Evolutionary conservation across 1,284 basidiomycete genomes (phyloP).

Genomic region (Trametes sp.): DNA sequence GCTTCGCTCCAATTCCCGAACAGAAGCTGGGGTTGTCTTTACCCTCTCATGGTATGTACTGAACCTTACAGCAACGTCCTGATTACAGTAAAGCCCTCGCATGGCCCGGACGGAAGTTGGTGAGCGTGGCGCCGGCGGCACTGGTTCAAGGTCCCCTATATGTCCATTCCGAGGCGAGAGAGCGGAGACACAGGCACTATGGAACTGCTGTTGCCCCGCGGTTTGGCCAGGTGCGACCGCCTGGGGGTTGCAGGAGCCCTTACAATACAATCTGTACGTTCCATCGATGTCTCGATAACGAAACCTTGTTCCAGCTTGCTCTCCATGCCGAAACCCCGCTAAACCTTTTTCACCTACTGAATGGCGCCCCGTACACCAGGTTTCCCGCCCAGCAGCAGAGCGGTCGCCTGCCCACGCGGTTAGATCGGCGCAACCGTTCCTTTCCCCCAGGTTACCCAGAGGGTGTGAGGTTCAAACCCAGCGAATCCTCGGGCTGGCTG

Average conservation of each 20-base stretch:
- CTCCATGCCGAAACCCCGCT: slow-evolving; percentile 20
- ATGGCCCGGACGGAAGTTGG: slow-evolving; percentile 11
- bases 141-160: slow-evolving; percentile 23
- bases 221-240: slow-evolving; percentile 1
- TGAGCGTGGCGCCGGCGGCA: slow-evolving; percentile 17
- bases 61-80: slow-evolving; percentile 22
- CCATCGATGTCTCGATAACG: slow-evolving; percentile 24
- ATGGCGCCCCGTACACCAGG: slow-evolving; percentile 1
- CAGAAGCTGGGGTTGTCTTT: slow-evolving; percentile 24
- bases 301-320: slow-evolving; percentile 11
- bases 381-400: not conserved
- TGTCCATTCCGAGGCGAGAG: slow-evolving; percentile 8
- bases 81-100: slow-evolving; percentile 22
- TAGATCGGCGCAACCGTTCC: slow-evolving; percentile 14
- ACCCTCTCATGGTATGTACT: slow-evolving; percentile 23
- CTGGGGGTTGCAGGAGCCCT: not conserved
- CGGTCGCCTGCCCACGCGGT: slow-evolving; percentile 9
- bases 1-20: slow-evolving; percentile 31
- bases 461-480: slow-evolving; percentile 14
- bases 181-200: slow-evolving; percentile 13
- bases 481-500: slow-evolving; percentile 10
- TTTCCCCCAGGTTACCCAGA: not conserved
- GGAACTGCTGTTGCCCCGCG: slow-evolving; percentile 10
- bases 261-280: slow-evolving; percentile 13
- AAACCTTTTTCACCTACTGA: slow-evolving; percentile 6